Conservation (phyloP, 495 filamentous ascomycete genomes). For the Chaetomidium leptoderma region DNA sequence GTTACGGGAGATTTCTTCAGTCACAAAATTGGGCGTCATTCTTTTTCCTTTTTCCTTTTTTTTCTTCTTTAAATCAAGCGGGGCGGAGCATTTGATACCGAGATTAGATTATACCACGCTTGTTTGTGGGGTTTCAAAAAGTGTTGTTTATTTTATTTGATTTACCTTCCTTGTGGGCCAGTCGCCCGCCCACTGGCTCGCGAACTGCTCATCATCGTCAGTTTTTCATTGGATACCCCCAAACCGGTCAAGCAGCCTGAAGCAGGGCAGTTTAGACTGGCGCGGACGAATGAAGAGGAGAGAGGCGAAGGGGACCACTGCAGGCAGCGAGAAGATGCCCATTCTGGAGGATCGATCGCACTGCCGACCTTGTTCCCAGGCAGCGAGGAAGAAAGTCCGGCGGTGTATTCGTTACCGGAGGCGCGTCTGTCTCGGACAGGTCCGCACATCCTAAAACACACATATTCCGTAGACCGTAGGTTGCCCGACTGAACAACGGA, state of each 20-base stretch:
- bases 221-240: slow-evolving; percentile 6
- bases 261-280: background rate
- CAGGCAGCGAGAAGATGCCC: background rate
- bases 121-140: background rate
- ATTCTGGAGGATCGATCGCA: too few relatives aligned
- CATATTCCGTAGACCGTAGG: too few relatives aligned
- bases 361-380: background rate
- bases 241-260: background rate
- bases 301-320: background rate
- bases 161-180: background rate
- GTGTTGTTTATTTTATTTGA: background rate
- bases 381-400: background rate
- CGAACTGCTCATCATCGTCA: background rate
- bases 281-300: background rate
- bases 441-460: background rate
- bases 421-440: slow-evolving; percentile 1
- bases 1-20: too few relatives aligned
- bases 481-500: background rate
- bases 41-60: background rate
- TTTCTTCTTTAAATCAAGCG: background rate
- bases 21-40: slow-evolving; percentile 3
- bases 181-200: background rate
- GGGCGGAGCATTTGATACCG: slow-evolving; percentile 10
- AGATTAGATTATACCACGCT: background rate
- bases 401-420: background rate